Conservation (phyloP, 192 early-diverging fungal species). For the Lunasporangiospora selenospora region DNA sequence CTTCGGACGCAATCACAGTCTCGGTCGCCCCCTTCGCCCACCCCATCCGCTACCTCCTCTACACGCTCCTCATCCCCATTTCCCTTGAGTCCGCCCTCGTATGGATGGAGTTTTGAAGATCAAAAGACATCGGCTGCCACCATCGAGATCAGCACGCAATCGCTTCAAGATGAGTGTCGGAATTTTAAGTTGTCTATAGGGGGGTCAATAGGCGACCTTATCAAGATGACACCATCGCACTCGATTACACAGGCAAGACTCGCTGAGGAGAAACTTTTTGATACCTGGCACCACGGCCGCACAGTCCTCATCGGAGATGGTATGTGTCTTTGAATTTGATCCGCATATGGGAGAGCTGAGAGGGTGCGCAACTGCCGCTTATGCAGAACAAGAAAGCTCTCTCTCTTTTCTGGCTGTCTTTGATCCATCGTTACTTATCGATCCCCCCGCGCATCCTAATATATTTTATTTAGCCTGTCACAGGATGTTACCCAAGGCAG, state of each 20-base stretch:
- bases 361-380: too few species aligned
- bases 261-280: constrained; percentile 10
- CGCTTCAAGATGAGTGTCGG: constrained; percentile 6
- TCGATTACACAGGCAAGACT: not conserved
- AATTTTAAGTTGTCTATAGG: constrained; percentile 6
- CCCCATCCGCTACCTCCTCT: constrained; percentile 6
- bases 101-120: constrained; percentile 1
- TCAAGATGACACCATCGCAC: constrained; percentile 12
- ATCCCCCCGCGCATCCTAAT: too few species aligned
- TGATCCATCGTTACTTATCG: too few species aligned
- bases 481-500: constrained; percentile 19
- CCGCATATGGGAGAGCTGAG: too few species aligned
- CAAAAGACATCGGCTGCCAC: not conserved
- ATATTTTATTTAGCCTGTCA: too few species aligned
- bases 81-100: not conserved
- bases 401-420: too few species aligned
- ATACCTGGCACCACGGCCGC: constrained; percentile 29
- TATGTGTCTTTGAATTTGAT: not conserved
- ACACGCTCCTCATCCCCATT: not conserved
- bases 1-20: not conserved
- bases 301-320: constrained; percentile 20
- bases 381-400: too few species aligned
- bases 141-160: not conserved
- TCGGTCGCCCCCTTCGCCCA: not conserved
- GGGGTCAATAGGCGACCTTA: constrained; percentile 8